These are phyloP conservation scores for Leccinum truebloodii DNA, from an alignment of 768 basidiomycete species.

Conservation along the genomic window DNA sequence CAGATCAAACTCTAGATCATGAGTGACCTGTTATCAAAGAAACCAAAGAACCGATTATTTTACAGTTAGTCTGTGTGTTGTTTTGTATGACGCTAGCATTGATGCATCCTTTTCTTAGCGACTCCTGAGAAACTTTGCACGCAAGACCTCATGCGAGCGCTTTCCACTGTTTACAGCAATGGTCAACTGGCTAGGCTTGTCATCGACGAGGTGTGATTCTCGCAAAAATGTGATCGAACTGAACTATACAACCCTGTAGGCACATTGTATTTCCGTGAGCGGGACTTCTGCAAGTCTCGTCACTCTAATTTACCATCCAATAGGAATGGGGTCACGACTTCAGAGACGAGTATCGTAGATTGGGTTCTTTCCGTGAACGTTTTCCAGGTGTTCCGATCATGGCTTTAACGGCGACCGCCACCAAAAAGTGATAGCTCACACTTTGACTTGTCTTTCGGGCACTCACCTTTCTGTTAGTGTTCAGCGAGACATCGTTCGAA, in stretches of 20 bases:
- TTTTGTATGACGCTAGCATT: not conserved
- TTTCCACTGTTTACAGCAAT: conserved; percentile 53
- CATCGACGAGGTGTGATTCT: conserved; percentile 67
- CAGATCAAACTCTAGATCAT: conserved; percentile 48
- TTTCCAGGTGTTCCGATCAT: conserved; percentile 79
- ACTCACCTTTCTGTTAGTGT: conserved; percentile 48
- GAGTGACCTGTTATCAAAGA: conserved; percentile 58
- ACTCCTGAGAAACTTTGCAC: conserved; percentile 76
- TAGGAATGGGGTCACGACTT: conserved; percentile 90
- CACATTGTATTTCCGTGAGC: conserved; percentile 79
- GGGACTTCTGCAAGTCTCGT: not conserved
- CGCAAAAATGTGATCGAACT: conserved; percentile 2
- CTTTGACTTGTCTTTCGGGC: not conserved
- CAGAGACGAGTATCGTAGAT: conserved; percentile 67
- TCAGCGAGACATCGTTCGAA: conserved; percentile 69
- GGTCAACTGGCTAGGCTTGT: conserved; percentile 70
- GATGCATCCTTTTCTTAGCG: conserved; percentile 39
- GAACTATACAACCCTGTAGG: conserved; percentile 41
- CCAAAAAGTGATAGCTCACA: conserved; percentile 46
- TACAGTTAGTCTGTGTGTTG: conserved; percentile 56
- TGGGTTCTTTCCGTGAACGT: conserved; percentile 67
- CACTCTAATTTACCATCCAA: not conserved
- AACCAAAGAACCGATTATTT: conserved; percentile 60
- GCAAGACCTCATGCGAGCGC: conserved; percentile 50
- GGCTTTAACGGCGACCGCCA: conserved; percentile 86